Evolutionary conservation across 108 stramenopile species (phyloP).

Genomic region (Schizochytrium sp.): DNA sequence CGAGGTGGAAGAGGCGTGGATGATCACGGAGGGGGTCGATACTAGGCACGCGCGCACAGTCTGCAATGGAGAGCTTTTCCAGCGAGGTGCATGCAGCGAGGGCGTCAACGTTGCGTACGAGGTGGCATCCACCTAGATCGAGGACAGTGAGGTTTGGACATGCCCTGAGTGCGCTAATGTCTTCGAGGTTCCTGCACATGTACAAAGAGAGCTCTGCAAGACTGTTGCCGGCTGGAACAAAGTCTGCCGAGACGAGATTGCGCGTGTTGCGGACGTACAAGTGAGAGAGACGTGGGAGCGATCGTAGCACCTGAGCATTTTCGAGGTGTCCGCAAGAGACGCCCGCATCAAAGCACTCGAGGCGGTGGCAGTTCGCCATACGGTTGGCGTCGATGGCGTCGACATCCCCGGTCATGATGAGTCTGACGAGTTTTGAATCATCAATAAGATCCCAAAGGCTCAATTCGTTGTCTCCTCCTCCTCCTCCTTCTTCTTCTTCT

Average conservation of each 20-base stretch:
- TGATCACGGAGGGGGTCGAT: not conserved
- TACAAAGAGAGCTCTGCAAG: not conserved
- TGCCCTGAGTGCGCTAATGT: not conserved
- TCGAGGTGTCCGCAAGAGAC: not conserved
- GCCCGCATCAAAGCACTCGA: not conserved
- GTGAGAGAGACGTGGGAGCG: not conserved
- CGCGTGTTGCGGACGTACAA: not conserved
- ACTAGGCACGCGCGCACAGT: not conserved
- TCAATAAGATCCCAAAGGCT: not conserved
- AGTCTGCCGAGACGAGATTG: not conserved
- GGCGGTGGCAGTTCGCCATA: not conserved
- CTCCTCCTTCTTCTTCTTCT: not conserved
- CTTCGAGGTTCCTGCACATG: not conserved
- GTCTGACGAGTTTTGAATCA: not conserved
- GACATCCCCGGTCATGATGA: not conserved
- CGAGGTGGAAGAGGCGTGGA: not conserved
- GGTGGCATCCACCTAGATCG: not conserved
- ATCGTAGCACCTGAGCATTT: not conserved
- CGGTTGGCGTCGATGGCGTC: not conserved
- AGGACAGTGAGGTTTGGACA: not conserved
- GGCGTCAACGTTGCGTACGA: not conserved
- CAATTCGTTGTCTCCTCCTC: too few relatives aligned
- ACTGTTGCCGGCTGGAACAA: not conserved
- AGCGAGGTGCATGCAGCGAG: not conserved
- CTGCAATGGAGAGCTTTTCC: not conserved